These are phyloP conservation scores for Leccinum broughii DNA, from an alignment of 768 basidiomycete species.

Conservation along the genomic window DNA sequence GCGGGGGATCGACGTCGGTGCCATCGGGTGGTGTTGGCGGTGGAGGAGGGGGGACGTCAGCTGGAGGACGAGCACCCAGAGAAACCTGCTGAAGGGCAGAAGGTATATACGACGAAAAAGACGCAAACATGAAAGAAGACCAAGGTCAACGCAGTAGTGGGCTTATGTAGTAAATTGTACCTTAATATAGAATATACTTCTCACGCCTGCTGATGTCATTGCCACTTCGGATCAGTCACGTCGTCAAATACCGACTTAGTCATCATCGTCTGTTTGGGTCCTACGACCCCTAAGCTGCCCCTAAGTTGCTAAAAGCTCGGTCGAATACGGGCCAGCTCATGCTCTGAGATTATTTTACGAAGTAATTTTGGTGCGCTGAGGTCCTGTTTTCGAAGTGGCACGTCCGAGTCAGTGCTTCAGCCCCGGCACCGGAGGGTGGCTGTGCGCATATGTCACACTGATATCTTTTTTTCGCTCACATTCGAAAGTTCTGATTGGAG, in stretches of 20 bases:
- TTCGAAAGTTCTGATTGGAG: too few relatives aligned
- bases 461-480: too few relatives aligned
- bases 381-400: too few relatives aligned
- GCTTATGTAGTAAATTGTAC: conserved; percentile 15
- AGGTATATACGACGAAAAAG: conserved; percentile 51
- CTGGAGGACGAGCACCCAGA: conserved; percentile 25
- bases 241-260: background rate
- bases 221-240: conserved; percentile 9
- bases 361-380: too few relatives aligned
- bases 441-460: too few relatives aligned
- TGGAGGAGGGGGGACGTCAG: conserved; percentile 13
- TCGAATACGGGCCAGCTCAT: too few relatives aligned
- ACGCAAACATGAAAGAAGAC: conserved; percentile 47
- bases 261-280: background rate
- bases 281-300: too few relatives aligned
- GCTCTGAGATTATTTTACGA: too few relatives aligned
- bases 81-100: conserved; percentile 45
- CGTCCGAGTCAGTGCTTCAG: too few relatives aligned
- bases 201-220: conserved; percentile 12
- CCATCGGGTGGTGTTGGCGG: conserved; percentile 2
- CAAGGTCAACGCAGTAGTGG: background rate
- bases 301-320: too few relatives aligned
- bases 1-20: conserved; percentile 36
- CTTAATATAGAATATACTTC: conserved; percentile 11
- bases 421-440: too few relatives aligned